Conservation (phyloP, 1,284 basidiomycete genomes). For the Thecaphora frezii region DNA sequence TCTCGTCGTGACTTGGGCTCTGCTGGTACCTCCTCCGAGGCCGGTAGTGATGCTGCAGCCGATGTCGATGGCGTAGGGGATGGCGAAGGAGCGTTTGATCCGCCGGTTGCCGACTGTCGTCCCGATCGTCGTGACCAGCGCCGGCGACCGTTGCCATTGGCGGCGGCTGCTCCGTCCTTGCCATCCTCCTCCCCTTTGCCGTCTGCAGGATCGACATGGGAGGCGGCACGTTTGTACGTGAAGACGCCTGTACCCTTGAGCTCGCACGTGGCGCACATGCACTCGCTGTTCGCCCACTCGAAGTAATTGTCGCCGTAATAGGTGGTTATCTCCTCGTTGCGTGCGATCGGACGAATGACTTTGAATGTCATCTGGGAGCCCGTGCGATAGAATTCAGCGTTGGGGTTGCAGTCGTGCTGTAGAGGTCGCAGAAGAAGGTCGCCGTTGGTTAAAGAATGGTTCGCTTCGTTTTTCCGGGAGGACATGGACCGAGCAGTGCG, state of each 20-base stretch:
- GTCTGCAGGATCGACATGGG: neutral
- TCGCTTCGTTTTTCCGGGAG: no score
- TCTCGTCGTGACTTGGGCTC: constrained; percentile 21
- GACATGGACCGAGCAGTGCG: no score
- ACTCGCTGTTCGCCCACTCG: constrained; percentile 79
- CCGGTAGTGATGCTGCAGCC: constrained; percentile 7
- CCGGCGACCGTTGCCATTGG: constrained; percentile 12
- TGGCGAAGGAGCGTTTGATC: constrained; percentile 22
- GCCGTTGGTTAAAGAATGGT: no score
- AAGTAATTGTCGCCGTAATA: constrained; percentile 66
- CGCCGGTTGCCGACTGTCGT: constrained; percentile 13
- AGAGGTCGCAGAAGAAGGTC: constrained; percentile 12
- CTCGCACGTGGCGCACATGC: constrained; percentile 87
- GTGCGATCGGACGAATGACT: constrained; percentile 73
- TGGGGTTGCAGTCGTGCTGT: constrained; percentile 87
- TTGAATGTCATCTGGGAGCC: constrained; percentile 86
- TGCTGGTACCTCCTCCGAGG: constrained; percentile 13
- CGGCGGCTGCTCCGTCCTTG: neutral
- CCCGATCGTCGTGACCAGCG: constrained; percentile 23
- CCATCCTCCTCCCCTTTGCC: neutral
- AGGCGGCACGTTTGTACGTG: constrained; percentile 9
- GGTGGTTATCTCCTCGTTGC: constrained; percentile 79
- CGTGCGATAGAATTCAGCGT: constrained; percentile 81
- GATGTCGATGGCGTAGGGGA: constrained; percentile 24
- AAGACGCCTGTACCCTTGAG: constrained; percentile 69